Conservation (phyloP, 108 stramenopile species). For the Mediolabrus comicus region DNA sequence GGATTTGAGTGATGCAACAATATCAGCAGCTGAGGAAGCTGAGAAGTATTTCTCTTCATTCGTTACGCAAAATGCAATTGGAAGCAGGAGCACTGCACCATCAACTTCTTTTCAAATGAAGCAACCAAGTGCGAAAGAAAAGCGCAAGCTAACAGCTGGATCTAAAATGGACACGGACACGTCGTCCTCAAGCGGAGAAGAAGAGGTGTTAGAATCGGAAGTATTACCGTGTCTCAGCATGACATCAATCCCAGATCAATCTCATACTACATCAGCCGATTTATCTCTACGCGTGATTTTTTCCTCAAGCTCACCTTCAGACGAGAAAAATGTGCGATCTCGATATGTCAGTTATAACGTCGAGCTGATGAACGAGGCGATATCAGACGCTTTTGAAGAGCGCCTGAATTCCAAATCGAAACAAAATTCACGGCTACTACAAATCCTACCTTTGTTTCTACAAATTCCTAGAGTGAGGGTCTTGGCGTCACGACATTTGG, state of each 20-base stretch:
- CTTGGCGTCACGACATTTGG: slow-evolving; percentile 55
- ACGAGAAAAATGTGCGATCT: slow-evolving; percentile 45
- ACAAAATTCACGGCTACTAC: slow-evolving; percentile 74
- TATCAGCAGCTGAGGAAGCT: slow-evolving; percentile 10
- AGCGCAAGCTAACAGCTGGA: neutral
- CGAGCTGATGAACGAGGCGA: slow-evolving; percentile 43
- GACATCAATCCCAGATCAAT: neutral
- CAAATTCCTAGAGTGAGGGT: slow-evolving; percentile 57
- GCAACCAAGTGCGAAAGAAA: slow-evolving; percentile 13
- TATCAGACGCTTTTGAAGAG: slow-evolving; percentile 47
- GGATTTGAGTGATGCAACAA: neutral
- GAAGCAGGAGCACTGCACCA: neutral
- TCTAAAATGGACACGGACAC: slow-evolving; percentile 4
- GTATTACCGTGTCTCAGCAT: neutral
- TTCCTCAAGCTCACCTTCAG: slow-evolving; percentile 33
- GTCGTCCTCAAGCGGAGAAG: slow-evolving; percentile 27
- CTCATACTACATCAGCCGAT: neutral
- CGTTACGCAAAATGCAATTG: slow-evolving; percentile 19
- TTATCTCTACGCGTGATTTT: neutral
- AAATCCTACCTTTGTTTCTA: slow-evolving; percentile 53
- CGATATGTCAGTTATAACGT: slow-evolving; percentile 61
- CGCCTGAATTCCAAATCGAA: slow-evolving; percentile 71
- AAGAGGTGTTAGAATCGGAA: slow-evolving; percentile 19
- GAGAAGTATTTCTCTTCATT: slow-evolving; percentile 36
- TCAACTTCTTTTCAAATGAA: neutral